These are phyloP conservation scores for Harringtonia aguacate DNA, from an alignment of 2,329 filamentous ascomycete genomes.

Conservation along the genomic window DNA sequence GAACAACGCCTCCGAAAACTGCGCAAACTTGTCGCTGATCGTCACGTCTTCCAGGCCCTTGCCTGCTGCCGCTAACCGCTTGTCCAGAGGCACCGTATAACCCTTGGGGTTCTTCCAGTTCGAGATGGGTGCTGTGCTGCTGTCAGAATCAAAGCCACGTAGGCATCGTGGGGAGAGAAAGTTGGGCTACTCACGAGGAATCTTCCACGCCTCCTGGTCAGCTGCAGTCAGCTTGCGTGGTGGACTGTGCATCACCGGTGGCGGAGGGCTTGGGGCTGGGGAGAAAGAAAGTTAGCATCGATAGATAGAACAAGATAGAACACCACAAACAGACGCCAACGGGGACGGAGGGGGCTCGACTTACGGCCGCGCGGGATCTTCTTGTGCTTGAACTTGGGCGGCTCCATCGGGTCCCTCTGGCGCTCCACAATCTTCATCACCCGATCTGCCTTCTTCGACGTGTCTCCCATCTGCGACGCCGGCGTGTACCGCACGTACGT, in stretches of 20 bases:
- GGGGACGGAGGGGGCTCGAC: background rate
- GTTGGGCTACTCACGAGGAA: slow-evolving; percentile 35
- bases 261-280: slow-evolving; percentile 68
- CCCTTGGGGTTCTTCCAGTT: slow-evolving; percentile 99
- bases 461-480: slow-evolving; percentile 88
- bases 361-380: slow-evolving; percentile 63
- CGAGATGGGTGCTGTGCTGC: slow-evolving; percentile 59
- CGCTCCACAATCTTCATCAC: slow-evolving; percentile 98
- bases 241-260: slow-evolving; percentile 90
- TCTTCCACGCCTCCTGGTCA: slow-evolving; percentile 95
- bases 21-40: slow-evolving; percentile 97
- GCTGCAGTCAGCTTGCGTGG: slow-evolving; percentile 91
- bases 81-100: slow-evolving; percentile 92
- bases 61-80: slow-evolving; percentile 88
- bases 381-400: slow-evolving; percentile 98
- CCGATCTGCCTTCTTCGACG: slow-evolving; percentile 78
- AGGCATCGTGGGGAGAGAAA: background rate
- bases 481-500: slow-evolving; percentile 95
- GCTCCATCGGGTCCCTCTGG: slow-evolving; percentile 90
- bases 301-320: too few relatives aligned
- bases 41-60: slow-evolving; percentile 84
- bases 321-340: too few relatives aligned
- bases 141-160: background rate
- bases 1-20: slow-evolving; percentile 88
- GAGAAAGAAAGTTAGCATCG: background rate